Evolutionary conservation across 805 yeast species (phyloP), one percentile per base, ranked within the genome.

Genomic region (Danielia reshetovae): DNA sequence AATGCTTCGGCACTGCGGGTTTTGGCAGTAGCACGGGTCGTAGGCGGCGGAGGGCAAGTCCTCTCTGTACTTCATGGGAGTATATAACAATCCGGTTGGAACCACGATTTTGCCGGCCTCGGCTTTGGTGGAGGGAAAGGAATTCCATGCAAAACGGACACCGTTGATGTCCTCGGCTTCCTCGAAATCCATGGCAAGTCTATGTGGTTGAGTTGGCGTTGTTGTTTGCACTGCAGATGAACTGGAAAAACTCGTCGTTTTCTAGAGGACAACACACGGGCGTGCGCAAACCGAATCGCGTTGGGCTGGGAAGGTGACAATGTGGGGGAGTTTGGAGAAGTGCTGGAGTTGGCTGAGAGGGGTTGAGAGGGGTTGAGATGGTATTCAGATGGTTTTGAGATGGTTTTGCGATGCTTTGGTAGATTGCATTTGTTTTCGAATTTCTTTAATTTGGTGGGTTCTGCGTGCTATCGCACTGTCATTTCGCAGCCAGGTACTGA

Each of bases 41-140:
- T 88, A 87, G 50, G 76, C 76, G 37, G 90, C 87, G 34, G 85
- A 64, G 12, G 86, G 81, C 43, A 87, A 68, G 44, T 81, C 88
- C 40, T 81, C 83, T 46, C 85, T 76, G 38, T 77, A 77, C 52
- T 86, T 79, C 49, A 93, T 73, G 7, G 99, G 99, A n/a, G 97
- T 89, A 69, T 88, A 93, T 43, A 93, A 66, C 36, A 96, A 82
- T 27, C 97, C 95, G 24, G 93, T 81, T 9, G 99, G 98, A 21
- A 93, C 89, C 13, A 90, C 94, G 53, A 88, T 83, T 48, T 93
- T 83, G 51, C 81, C 81, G 13, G 96, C 93, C 60, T 93, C 97
- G 27, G 79, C 77, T 48, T 88, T 79, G 24, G 96, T 81, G 27
- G 85, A 79, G 18, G 99, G 98, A 52, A 90, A 81, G 27, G 85